These are phyloP conservation scores for Mycocentrospora acerina DNA, from an alignment of 2,329 filamentous ascomycete genomes.

Conservation along the genomic window DNA sequence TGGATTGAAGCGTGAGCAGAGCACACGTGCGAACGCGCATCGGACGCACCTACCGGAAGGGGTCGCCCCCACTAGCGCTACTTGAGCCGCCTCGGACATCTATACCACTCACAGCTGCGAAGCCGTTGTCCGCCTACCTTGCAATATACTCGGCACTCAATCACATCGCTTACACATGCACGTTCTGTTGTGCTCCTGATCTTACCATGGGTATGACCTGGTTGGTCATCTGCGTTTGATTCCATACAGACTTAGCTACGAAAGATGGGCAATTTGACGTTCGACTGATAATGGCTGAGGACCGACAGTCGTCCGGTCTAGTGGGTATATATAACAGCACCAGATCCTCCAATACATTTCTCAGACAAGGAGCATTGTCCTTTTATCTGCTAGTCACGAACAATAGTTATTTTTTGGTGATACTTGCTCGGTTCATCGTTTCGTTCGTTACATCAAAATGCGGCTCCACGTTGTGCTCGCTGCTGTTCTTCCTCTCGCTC, in stretches of 20 bases:
- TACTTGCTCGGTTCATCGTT: background rate
- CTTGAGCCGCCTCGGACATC: constrained; percentile 16
- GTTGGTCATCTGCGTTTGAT: no score
- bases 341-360: background rate
- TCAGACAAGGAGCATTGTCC: background rate
- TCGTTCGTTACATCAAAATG: constrained; percentile 42
- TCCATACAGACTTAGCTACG: no score
- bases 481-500: constrained; percentile 26
- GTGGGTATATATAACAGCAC: no score
- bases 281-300: no score
- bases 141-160: constrained; percentile 30
- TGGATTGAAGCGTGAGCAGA: constrained; percentile 13
- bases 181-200: constrained; percentile 16
- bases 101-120: constrained; percentile 27
- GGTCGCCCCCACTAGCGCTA: constrained; percentile 21
- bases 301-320: no score
- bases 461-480: constrained; percentile 27
- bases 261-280: no score
- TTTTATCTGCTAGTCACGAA: no score
- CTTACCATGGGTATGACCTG: background rate
- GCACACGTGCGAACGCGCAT: constrained; percentile 18
- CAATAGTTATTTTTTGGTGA: constrained; percentile 1
- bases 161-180: constrained; percentile 22
- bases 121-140: constrained; percentile 15
- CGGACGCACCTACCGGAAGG: constrained; percentile 19